Evolutionary conservation across 2,329 filamentous ascomycete genomes (phyloP).

Genomic region (Talaromyces funiculosus): DNA sequence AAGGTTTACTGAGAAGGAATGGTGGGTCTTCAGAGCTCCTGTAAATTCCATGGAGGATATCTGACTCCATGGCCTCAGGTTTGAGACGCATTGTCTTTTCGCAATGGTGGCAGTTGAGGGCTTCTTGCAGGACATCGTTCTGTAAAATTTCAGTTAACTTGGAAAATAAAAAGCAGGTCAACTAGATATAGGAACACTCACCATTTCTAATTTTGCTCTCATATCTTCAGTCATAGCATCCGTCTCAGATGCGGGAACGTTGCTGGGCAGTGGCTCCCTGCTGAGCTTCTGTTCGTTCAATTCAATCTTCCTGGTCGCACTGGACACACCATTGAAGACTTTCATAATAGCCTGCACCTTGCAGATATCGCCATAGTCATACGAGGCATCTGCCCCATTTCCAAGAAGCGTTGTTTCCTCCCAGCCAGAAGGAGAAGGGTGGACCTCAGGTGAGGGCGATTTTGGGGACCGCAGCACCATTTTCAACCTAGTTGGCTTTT

Average conservation of each 20-base stretch:
- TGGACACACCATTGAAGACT: constrained; percentile 10
- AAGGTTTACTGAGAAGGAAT: constrained; percentile 7
- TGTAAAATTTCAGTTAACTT: constrained; percentile 3
- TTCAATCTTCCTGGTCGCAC: constrained; percentile 10
- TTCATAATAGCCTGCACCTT: constrained; percentile 12
- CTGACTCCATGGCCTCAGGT: constrained; percentile 13
- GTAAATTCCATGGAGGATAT: constrained; percentile 12
- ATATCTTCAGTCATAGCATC: not conserved
- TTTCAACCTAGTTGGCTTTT: not conserved
- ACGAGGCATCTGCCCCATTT: constrained; percentile 11
- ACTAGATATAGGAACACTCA: constrained; percentile 9
- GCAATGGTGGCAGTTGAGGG: constrained; percentile 13
- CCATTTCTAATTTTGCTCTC: constrained; percentile 12
- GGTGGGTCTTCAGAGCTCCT: constrained; percentile 10
- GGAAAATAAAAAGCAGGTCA: not conserved
- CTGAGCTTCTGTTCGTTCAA: not conserved
- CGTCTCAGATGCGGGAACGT: not conserved
- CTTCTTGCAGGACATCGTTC: constrained; percentile 19
- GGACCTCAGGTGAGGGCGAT: not conserved
- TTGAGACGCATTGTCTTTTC: constrained; percentile 11
- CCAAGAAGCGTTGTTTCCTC: constrained; percentile 8
- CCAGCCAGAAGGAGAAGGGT: not conserved
- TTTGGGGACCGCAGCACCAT: not conserved
- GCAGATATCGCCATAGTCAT: constrained; percentile 13
- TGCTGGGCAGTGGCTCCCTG: not conserved